Evolutionary conservation across 495 filamentous ascomycete genomes (phyloP).

Genomic region (Polyplosphaeria fusca): DNA sequence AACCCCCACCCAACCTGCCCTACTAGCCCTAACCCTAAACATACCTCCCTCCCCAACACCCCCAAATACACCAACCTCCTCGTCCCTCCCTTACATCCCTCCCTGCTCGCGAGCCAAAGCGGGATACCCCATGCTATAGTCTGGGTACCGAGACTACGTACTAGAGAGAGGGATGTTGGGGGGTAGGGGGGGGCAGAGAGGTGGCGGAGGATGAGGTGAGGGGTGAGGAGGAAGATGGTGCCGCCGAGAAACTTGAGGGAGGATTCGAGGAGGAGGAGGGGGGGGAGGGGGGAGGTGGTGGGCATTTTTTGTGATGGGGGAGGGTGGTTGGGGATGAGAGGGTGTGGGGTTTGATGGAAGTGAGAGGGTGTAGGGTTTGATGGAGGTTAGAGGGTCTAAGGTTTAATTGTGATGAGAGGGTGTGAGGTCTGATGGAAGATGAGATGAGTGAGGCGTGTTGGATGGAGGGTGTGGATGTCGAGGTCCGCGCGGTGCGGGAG

Average conservation of each 20-base stretch:
- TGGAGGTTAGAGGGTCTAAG: neutral
- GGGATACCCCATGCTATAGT: conserved; percentile 18
- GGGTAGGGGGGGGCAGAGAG: conserved; percentile 6
- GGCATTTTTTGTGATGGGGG: conserved; percentile 31
- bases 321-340: neutral
- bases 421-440: neutral
- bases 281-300: conserved; percentile 12
- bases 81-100: too few species aligned
- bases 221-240: conserved; percentile 20
- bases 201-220: conserved; percentile 4
- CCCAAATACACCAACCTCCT: conserved; percentile 13
- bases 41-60: conserved; percentile 11
- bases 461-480: too few species aligned
- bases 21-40: neutral
- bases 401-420: neutral
- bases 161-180: neutral
- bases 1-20: conserved; percentile 16
- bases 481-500: too few species aligned
- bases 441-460: too few species aligned
- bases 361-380: neutral
- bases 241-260: conserved; percentile 20
- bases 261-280: conserved; percentile 19
- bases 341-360: neutral
- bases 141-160: conserved; percentile 15
- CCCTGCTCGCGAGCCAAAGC: conserved; percentile 17